phyloP scores from a whole-genome alignment of 805 yeast genomes.

The Naumovozyma castellii region DNA sequence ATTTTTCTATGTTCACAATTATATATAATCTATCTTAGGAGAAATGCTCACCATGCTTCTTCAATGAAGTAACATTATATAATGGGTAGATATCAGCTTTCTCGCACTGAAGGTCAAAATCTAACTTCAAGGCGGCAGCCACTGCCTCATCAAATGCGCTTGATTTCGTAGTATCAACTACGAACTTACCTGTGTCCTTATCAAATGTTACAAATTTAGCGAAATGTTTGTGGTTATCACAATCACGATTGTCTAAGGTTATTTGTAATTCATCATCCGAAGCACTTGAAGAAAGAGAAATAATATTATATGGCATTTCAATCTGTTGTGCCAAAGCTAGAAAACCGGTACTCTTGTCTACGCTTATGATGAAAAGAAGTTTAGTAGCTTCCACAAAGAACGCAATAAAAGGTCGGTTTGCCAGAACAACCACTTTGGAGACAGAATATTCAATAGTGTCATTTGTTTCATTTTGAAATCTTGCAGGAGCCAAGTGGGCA shows the following conservation, averaged over 20 bases:
- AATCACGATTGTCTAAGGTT: conserved; percentile 28
- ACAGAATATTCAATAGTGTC: conserved; percentile 45
- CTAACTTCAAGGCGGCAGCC: conserved; percentile 17
- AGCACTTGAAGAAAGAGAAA: conserved; percentile 26
- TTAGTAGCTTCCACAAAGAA: conserved; percentile 46
- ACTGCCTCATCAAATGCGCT: conserved; percentile 17
- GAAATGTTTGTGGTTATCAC: conserved; percentile 8
- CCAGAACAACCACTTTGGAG: conserved; percentile 33
- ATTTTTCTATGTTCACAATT: no score
- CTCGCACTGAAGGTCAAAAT: conserved; percentile 28
- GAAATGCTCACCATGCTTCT: conserved; percentile 51
- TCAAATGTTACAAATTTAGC: conserved; percentile 18
- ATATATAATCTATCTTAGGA: no score
- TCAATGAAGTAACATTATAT: conserved; percentile 39
- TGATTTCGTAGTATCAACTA: conserved; percentile 14
- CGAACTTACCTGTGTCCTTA: conserved; percentile 11
- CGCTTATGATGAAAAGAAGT: conserved; percentile 29
- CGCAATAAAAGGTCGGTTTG: conserved; percentile 28
- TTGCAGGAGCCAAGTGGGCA: conserved; percentile 51
- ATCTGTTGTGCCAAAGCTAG: conserved; percentile 22
- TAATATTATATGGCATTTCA: conserved; percentile 25
- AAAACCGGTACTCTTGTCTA: conserved; percentile 14
- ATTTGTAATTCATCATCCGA: conserved; percentile 28
- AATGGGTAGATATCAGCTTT: conserved; percentile 39
- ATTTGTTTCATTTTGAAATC: conserved; percentile 47